Base-by-base conservation (phyloP, 1,284 basidiomycete genomes). In the Marasmius tenuissimus region DNA sequence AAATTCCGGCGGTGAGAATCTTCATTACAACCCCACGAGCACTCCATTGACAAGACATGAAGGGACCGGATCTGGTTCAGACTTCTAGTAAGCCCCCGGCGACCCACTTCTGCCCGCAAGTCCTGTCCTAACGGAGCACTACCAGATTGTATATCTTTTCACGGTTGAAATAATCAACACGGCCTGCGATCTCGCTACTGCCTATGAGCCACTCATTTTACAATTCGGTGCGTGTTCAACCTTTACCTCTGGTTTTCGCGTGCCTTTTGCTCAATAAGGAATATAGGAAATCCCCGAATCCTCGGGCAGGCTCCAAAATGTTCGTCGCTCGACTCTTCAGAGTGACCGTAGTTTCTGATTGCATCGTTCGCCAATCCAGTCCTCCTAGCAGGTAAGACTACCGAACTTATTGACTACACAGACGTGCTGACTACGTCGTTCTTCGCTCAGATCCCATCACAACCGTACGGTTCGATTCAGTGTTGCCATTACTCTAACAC, bases 21-120 rank as follows among this genome's bases (percentile, higher is more conserved):
- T 27, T 16, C 27, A 16, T 52, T 10, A 2, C 3, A 22, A 27
- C 27, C 27, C 4, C 4, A 27, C 27, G 27, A 27, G 27, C 27
- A 22, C 18, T 50, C 11, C 11, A 50, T 37, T 14, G 34, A 33
- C 16, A 11, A 16, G 10, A 27, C 12, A 34, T 27, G 34, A 18
- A 52, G 50, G 50, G 50, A 52, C 50, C 50, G 50, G 50, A 27
- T 16, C 6, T 52, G 50, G 50, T 52, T 52, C 50, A 52, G 34
- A 34, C 50, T 52, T 52, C 27, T 52, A 34, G 50, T 52, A 52
- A 33, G 50, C 34, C 11, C 11, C 7, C 20, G 48, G 2, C 11
- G 20, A 18, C 48, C 20, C 8, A 34, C 33, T 3, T 33, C 22
- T 27, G 27, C 27, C 27, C 27, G 2, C 27, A 4, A 27, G 3